Conservation (phyloP, 208 protist species). For the Leptomonas seymouri region DNA sequence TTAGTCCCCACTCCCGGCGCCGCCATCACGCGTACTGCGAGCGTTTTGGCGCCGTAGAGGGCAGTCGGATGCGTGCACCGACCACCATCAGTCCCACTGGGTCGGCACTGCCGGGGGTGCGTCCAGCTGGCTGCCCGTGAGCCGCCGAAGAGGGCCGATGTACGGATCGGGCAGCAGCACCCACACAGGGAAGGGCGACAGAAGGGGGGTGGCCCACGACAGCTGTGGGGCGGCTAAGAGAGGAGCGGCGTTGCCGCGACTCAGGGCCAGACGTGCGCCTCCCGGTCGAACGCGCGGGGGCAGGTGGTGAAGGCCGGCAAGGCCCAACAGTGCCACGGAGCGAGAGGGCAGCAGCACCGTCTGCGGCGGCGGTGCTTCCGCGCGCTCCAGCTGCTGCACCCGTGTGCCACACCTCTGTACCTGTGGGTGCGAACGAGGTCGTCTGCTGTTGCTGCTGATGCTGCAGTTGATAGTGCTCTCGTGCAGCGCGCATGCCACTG, state of each 20-base stretch:
- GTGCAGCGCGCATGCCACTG: slow-evolving; percentile 14
- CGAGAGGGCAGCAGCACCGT: too few species aligned
- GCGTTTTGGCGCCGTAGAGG: not conserved
- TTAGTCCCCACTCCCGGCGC: too few species aligned
- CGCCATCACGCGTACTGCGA: slow-evolving; percentile 5
- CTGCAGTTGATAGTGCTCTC: slow-evolving; percentile 11
- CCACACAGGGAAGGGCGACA: not conserved
- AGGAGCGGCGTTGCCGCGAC: not conserved
- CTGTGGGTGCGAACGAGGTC: not conserved
- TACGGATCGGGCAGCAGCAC: not conserved
- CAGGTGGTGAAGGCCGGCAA: not conserved
- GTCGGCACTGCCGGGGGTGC: not conserved
- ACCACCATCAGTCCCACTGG: slow-evolving; percentile 23
- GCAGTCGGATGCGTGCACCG: slow-evolving; percentile 25
- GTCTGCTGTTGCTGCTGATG: slow-evolving; percentile 2
- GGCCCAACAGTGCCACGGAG: too few species aligned
- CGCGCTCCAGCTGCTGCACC: not conserved
- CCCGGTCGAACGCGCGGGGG: not conserved
- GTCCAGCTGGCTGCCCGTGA: not conserved
- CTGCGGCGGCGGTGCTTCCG: not conserved
- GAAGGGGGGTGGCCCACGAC: not conserved
- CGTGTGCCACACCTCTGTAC: slow-evolving; percentile 8
- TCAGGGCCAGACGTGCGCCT: not conserved
- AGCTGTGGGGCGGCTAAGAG: not conserved
- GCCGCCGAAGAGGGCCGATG: not conserved